Base-by-base conservation (phyloP, 169 alveolate genomes). In the Eimeria zaria region DNA sequence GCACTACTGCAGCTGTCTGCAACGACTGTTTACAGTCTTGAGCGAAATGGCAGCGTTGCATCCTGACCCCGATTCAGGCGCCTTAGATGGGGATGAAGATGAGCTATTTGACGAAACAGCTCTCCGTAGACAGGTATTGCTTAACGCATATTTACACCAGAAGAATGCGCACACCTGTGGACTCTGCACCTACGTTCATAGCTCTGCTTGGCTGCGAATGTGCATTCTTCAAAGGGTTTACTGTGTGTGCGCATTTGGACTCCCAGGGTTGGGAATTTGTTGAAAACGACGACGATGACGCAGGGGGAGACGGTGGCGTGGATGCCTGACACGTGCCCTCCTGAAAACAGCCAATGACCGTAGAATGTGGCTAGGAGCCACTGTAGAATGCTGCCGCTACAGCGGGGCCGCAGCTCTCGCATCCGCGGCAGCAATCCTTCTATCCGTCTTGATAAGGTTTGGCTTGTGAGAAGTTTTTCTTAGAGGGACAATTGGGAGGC, bases 21-120 rank as follows among this genome's bases (percentile, higher is more conserved):
- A 84, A 55, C 60, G 55, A 27, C 53, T 95, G n/a, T 95, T 95
- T 73, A 30, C 69, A 9, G 90, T 73, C 87, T 73, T 95, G 91
- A 67, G 93, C 55, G 97, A 95, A 27, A 95, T 95, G 97, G 97
- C 97, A n/a, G 97, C 97, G 83, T 91, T 95, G 90, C 90, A 95
- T 41, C 97, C 97, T 53, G 97, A 95, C 90, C 95, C 91, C 83
- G 97, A 95, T n/a, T 76, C 96, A 4, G 89, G 69, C 1, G 67
- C 41, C 0, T 36, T 62, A 22, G 95, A 83, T 36, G 96, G 94
- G 27, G 96, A 76, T 41, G 96, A 93, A 58, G 96, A 93, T 18
- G 96, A 93, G 71, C 48, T 87, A 0, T 87, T 62, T 48, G 94
- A 87, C 60, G 94, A 87, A 44, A 83, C 94, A 60, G 44, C 94